Base-by-base conservation (phyloP, 768 basidiomycete species). In the Panellus pusillus region DNA sequence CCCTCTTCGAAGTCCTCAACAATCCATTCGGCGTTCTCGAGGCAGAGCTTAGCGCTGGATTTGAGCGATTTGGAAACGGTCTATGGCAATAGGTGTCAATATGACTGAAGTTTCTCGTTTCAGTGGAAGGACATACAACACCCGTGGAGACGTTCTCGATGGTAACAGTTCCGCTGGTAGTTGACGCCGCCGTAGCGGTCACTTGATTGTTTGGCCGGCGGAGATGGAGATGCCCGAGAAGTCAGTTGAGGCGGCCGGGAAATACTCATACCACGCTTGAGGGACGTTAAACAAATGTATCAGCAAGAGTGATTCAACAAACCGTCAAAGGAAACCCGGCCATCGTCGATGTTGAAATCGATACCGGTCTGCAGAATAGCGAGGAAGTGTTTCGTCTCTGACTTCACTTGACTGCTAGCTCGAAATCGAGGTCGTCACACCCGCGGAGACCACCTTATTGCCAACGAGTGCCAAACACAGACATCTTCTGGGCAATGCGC, bases 361-460 rank as follows among this genome's bases (percentile, higher is more conserved):
- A 68, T 55, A 13, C 71, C 68, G 27, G 72, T 72, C 61, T 73
- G 72, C 37, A 72, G 68, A 54, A 73, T 72, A 31, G 70, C 68
- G 42, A 24, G 24, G 24, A 24, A 24, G 24, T 6, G 24, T 24
- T 24, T 1, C 6, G 24, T 4, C 15, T n/a, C 24, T 12, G 18
- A 27, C 36, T 47, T 9, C 29, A 17, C 29, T 35, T 11, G 12
- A 24, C 24, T 24, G 9, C 14, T 19, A 47, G 46, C 46, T 73
- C 1, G 61, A 76, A 41, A 65, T 71, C 54, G 66, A 67, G 40
- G 58, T 75, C n/a, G 72, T 75, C 11, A 73, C 72, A 0, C 70
- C 4, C 65, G 70, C 47, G 74, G 74, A 5, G 42, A 63, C 20
- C 54, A 65, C 52, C 66, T 65, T 27, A 63, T 65, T 1, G 72